These are phyloP conservation scores for Eugenia klotzschiana DNA, from an alignment of 441 rosid species.

Conservation along the genomic window DNA sequence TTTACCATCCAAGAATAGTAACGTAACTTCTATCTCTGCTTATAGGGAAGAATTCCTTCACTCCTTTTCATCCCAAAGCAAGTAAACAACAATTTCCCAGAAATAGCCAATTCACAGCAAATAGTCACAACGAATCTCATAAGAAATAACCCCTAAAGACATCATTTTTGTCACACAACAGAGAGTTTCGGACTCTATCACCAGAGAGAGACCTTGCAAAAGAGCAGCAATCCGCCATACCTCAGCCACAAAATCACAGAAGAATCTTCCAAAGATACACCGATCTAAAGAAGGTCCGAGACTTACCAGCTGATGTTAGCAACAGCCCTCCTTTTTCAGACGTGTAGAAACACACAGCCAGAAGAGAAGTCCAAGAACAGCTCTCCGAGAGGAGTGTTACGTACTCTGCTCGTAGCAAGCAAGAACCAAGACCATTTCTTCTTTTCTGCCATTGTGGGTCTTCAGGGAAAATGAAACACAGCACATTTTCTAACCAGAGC, in stretches of 20 bases:
- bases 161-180: background rate
- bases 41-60: background rate
- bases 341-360: background rate
- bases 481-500: background rate
- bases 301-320: background rate
- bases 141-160: background rate
- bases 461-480: background rate
- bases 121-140: background rate
- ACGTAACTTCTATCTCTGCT: background rate
- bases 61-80: background rate
- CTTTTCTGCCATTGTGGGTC: background rate
- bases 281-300: background rate
- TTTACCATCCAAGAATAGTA: background rate
- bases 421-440: background rate
- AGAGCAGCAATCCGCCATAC: background rate
- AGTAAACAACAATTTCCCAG: background rate
- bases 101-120: background rate
- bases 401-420: background rate
- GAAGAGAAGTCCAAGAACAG: background rate
- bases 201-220: background rate
- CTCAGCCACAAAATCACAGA: background rate
- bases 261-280: background rate
- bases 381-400: background rate
- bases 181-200: background rate
- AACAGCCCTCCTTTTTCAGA: background rate